Evolutionary conservation across 176 grass and related monocot species (phyloP).

Genomic region (Chrysopogon serrulatus): DNA sequence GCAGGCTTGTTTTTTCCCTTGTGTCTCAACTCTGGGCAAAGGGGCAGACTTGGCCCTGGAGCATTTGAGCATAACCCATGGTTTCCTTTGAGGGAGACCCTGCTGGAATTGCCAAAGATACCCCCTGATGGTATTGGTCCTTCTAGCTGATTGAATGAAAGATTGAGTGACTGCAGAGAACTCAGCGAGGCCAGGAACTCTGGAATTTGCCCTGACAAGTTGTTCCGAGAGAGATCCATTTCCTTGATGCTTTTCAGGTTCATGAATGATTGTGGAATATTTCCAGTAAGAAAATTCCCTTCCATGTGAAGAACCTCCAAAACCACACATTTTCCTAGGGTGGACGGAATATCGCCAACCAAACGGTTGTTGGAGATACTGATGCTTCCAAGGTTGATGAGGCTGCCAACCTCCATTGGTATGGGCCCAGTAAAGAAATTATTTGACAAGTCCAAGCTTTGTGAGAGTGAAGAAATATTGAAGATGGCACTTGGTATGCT

Average conservation of each 20-base stretch:
- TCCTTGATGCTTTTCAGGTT: slow-evolving; percentile 34
- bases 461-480: slow-evolving; percentile 10
- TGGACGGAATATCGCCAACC: slow-evolving; percentile 28
- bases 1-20: slow-evolving; percentile 2
- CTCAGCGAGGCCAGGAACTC: slow-evolving; percentile 16
- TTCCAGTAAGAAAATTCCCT: slow-evolving; percentile 39
- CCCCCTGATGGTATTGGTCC: slow-evolving; percentile 37
- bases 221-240: slow-evolving; percentile 55
- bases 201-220: slow-evolving; percentile 44
- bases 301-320: slow-evolving; percentile 50
- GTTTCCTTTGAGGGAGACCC: slow-evolving; percentile 35
- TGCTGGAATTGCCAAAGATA: slow-evolving; percentile 36
- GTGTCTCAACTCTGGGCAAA: slow-evolving; percentile 8
- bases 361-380: slow-evolving; percentile 31
- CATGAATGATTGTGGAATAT: slow-evolving; percentile 36
- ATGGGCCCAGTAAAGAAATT: slow-evolving; percentile 13
- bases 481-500: slow-evolving; percentile 25
- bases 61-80: slow-evolving; percentile 25
- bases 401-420: slow-evolving; percentile 11
- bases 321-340: slow-evolving; percentile 40
- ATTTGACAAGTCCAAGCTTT: slow-evolving; percentile 27
- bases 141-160: slow-evolving; percentile 40
- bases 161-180: slow-evolving; percentile 19
- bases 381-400: slow-evolving; percentile 14
- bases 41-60: slow-evolving; percentile 12